Percentiles rank a stretch among this genome's conserved stretches.
Conservation (phyloP, 2,329 filamentous ascomycete genomes). For the Fusarium napiforme region DNA sequence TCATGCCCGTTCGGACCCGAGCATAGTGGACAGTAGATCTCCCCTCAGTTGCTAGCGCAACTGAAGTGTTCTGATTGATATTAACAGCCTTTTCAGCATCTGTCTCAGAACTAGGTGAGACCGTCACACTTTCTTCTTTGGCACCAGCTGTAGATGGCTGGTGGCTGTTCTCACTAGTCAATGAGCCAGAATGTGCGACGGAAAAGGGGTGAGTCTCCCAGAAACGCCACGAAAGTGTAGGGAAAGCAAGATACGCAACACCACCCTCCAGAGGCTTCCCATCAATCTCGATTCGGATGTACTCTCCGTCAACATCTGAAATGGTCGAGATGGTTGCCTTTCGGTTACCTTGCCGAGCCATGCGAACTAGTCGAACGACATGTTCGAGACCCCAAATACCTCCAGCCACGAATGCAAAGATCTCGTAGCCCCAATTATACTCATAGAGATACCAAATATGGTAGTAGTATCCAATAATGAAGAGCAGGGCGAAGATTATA, state of each 20-base stretch:
- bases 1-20: slow-evolving; percentile 41
- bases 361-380: slow-evolving; percentile 42
- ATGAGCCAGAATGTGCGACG: slow-evolving; percentile 21
- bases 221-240: slow-evolving; percentile 49
- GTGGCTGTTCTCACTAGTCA: not conserved
- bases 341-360: slow-evolving; percentile 35
- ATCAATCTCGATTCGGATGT: slow-evolving; percentile 48
- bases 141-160: not conserved
- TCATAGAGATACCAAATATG: slow-evolving; percentile 51
- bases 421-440: slow-evolving; percentile 53
- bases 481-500: slow-evolving; percentile 47
- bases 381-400: slow-evolving; percentile 47
- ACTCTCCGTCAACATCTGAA: slow-evolving; percentile 43
- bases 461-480: slow-evolving; percentile 50
- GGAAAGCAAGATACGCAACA: slow-evolving; percentile 51
- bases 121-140: not conserved
- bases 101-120: slow-evolving; percentile 18
- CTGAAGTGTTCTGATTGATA: not conserved
- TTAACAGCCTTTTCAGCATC: not conserved
- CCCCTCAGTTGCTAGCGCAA: not conserved
- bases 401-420: slow-evolving; percentile 48
- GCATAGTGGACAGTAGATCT: slow-evolving; percentile 17
- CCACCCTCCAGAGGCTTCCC: slow-evolving; percentile 41
- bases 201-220: slow-evolving; percentile 54
- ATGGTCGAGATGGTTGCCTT: slow-evolving; percentile 42